Evolutionary conservation across 1,284 basidiomycete species (phyloP).

Genomic region (Boletellus deceptivus): DNA sequence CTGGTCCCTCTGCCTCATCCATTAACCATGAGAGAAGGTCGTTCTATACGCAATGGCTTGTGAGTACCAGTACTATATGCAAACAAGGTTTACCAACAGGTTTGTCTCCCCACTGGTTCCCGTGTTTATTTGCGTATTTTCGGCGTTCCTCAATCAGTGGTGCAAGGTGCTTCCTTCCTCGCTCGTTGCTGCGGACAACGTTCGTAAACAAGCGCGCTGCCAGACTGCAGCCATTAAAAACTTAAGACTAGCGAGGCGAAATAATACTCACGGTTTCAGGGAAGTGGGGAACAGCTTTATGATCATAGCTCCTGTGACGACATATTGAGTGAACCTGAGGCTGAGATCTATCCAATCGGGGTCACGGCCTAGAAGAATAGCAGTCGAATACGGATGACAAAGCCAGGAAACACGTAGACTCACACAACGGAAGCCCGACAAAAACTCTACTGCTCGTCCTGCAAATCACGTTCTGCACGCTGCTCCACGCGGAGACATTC

Average conservation of each 20-base stretch:
- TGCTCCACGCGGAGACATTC: constrained; percentile 11
- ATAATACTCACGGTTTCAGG: constrained; percentile 25
- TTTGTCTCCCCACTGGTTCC: constrained; percentile 37
- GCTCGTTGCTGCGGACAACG: neutral
- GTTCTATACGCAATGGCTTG: constrained; percentile 26
- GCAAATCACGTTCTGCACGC: constrained; percentile 28
- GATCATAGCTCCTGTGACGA: constrained; percentile 3
- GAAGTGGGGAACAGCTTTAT: no score
- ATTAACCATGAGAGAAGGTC: constrained; percentile 48
- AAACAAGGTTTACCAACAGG: constrained; percentile 29
- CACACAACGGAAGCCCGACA: constrained; percentile 39
- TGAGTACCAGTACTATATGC: no score
- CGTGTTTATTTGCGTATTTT: constrained; percentile 31
- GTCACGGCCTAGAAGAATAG: constrained; percentile 36
- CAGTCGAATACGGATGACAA: constrained; percentile 21
- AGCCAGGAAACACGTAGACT: neutral
- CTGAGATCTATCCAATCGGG: constrained; percentile 31
- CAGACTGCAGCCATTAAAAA: constrained; percentile 25
- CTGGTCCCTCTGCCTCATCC: constrained; percentile 35
- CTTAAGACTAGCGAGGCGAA: constrained; percentile 26
- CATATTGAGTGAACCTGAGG: constrained; percentile 24
- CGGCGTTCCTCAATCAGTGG: constrained; percentile 41
- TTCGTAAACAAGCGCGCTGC: neutral
- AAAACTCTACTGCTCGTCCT: constrained; percentile 37
- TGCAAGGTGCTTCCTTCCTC: constrained; percentile 27